Evolutionary conservation across 345 rosid genomes (phyloP), one percentile per base, ranked within the genome.

Genomic region (Gossypium rotundifolium): DNA sequence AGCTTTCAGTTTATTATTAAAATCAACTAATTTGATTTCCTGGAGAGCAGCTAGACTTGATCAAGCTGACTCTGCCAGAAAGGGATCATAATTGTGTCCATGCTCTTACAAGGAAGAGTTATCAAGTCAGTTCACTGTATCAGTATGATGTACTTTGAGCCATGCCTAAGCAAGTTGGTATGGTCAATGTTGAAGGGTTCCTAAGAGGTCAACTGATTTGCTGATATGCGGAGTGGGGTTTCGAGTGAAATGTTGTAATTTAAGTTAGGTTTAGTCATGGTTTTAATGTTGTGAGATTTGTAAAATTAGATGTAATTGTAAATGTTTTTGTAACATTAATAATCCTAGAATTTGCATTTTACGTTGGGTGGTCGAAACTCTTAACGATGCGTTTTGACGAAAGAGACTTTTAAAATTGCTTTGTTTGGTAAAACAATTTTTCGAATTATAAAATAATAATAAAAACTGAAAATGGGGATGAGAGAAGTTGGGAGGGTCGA

Each of bases 1-100:
- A 17, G 92, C 96, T 65, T 81, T 94, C 4, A 93, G 97, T 40
- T 76, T 89, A 62, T 79, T 92, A 68, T 91, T 94, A 73, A 85
- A 87, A 82, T 88, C 98, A 73, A 61, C 85, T 29, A 84, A 85
- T 77, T 86, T 89, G 54, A 74, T 59, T 59, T 12, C 40, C 64
- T 59, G 64, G 64, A 59, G 64, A 59, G 40, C 64, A 25, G 40
- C 38, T 27, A 40, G 64, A 59, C 64, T 59, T 4, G 40, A 59
- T 11, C 17, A 17, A 25, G 38, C 17, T 11, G 64, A 59, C 48
- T 82, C 91, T 9, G 49, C 51, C 74, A 67, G 86, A 78, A 55
- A 60, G 46, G 68, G 58, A 22, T 4, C 57, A 61, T 29, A 67
- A 73, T 27, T 49, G 76, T 48, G 42, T 60, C 58, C 61, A 46